A percentile compares a stretch with the other conserved stretches of the same genome.
These are phyloP conservation scores for Penicillium verhagenii DNA, from an alignment of 495 filamentous ascomycete species.

Conservation along the genomic window DNA sequence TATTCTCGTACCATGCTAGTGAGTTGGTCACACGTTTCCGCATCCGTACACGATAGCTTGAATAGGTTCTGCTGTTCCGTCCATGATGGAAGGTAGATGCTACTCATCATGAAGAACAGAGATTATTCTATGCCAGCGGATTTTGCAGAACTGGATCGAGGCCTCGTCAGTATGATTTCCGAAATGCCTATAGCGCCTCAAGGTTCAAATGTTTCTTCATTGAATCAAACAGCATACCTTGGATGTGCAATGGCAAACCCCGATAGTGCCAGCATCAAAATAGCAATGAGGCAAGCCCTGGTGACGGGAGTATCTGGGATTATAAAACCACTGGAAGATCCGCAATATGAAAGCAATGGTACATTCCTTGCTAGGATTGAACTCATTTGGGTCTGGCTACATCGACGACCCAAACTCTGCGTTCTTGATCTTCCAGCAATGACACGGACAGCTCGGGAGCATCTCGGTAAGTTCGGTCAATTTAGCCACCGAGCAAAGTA, in stretches of 20 bases:
- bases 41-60: slow-evolving; percentile 30
- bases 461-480: neutral
- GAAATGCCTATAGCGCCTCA: neutral
- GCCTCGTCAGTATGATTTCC: neutral
- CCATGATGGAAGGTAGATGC: slow-evolving; percentile 29
- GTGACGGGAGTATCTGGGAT: slow-evolving; percentile 9
- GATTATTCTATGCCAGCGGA: neutral
- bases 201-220: too few species aligned
- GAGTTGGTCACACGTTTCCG: slow-evolving; percentile 29
- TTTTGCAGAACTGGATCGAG: neutral
- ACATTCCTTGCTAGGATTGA: slow-evolving; percentile 3
- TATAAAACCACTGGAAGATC: slow-evolving; percentile 12
- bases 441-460: slow-evolving; percentile 5
- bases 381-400: slow-evolving; percentile 11
- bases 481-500: slow-evolving; percentile 17
- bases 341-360: slow-evolving; percentile 10
- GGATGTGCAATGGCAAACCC: neutral
- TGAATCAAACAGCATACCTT: neutral
- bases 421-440: slow-evolving; percentile 1
- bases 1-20: slow-evolving; percentile 25
- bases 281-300: neutral
- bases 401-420: slow-evolving; percentile 8
- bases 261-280: neutral
- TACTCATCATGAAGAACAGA: slow-evolving; percentile 24
- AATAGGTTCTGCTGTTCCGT: slow-evolving; percentile 30